phyloP scores from a whole-genome alignment of 2,329 filamentous ascomycete genomes.

The Trichophyton equinum region DNA sequence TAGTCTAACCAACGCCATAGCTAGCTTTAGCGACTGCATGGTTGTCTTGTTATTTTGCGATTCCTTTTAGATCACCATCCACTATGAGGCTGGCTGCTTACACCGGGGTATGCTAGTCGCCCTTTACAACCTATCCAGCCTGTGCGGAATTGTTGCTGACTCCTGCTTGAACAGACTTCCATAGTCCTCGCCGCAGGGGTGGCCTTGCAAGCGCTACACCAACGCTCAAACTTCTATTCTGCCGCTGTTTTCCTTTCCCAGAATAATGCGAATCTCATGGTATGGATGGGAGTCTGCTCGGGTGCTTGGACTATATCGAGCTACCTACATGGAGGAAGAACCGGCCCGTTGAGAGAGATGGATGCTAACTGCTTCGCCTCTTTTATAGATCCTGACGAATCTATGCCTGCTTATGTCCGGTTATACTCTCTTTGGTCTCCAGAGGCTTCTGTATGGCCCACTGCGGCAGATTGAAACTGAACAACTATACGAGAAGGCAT shows the following conservation, averaged over 20 bases:
- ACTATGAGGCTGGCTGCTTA: conserved; percentile 41
- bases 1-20: too few species aligned
- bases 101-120: conserved; percentile 34
- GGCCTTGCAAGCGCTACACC: conserved; percentile 79
- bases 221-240: conserved; percentile 96
- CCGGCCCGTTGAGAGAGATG: background rate
- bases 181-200: conserved; percentile 72
- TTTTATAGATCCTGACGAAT: conserved; percentile 69
- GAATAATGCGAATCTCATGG: conserved; percentile 89
- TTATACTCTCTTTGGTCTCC: conserved; percentile 71
- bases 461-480: conserved; percentile 91
- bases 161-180: conserved; percentile 47
- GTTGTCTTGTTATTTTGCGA: background rate
- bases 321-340: too few species aligned
- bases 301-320: background rate
- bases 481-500: conserved; percentile 91
- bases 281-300: conserved; percentile 32
- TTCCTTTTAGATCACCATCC: conserved; percentile 11
- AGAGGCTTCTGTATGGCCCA: conserved; percentile 78
- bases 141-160: background rate
- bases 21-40: background rate
- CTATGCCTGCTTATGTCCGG: conserved; percentile 71
- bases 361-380: conserved; percentile 4
- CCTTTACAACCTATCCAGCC: background rate
- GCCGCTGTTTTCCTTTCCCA: conserved; percentile 94